Conservation (phyloP, 352 stramenopile genomes). For the Pythium dissotocum region DNA sequence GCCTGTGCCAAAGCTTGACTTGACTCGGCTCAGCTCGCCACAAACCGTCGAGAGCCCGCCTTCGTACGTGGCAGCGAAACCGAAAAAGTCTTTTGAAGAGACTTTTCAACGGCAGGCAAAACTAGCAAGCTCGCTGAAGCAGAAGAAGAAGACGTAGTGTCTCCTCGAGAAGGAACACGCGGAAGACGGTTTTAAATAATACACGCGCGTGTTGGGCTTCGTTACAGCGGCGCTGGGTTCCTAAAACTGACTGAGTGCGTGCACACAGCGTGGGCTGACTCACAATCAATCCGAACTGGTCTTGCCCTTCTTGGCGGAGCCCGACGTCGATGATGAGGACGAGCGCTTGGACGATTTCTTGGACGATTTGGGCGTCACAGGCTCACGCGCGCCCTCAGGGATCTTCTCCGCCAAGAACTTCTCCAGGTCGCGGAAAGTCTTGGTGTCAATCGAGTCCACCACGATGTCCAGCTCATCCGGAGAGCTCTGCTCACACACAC, state of each 20-base stretch:
- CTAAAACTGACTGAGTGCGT: neutral
- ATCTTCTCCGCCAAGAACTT: conserved; percentile 80
- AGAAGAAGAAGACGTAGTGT: conserved; percentile 34
- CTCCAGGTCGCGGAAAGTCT: conserved; percentile 87
- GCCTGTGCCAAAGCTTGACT: conserved; percentile 27
- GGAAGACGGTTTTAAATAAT: conserved; percentile 14
- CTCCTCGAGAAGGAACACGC: neutral
- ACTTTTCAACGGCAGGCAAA: conserved; percentile 51
- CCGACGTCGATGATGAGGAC: conserved; percentile 19
- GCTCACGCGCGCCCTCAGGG: conserved; percentile 62
- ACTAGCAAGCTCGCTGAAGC: conserved; percentile 55
- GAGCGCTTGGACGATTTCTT: conserved; percentile 37
- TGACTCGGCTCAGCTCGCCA: conserved; percentile 14
- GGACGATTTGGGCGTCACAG: conserved; percentile 65
- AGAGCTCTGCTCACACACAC: conserved; percentile 43
- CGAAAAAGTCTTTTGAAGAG: conserved; percentile 48
- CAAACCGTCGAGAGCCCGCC: neutral
- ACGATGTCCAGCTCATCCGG: conserved; percentile 89
- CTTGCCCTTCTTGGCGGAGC: conserved; percentile 68
- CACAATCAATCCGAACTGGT: conserved; percentile 20
- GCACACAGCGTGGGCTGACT: neutral
- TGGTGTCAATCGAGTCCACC: conserved; percentile 85
- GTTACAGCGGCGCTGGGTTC: conserved; percentile 1
- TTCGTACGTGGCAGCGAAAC: conserved; percentile 1
- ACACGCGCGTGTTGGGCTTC: conserved; percentile 6